phyloP scores from a whole-genome alignment of 73 alveolate genomes.

The Uronychia setigera region DNA sequence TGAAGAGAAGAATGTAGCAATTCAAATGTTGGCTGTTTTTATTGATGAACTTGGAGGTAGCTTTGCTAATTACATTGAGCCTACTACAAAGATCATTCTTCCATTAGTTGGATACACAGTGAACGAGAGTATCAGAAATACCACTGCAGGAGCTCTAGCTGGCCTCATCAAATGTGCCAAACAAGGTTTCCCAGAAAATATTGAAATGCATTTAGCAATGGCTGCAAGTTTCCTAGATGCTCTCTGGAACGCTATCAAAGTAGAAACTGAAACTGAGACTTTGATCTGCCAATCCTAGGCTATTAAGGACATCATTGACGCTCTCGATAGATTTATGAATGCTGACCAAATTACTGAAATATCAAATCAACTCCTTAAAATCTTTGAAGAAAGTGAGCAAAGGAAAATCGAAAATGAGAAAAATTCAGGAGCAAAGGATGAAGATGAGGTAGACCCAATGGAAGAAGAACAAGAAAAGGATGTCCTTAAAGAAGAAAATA shows the following conservation, averaged over 20 bases:
- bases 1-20: slow-evolving; percentile 91
- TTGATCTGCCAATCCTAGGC: slow-evolving; percentile 35
- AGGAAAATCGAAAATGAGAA: slow-evolving; percentile 73
- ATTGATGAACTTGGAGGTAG: slow-evolving; percentile 81
- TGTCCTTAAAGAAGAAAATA: slow-evolving; percentile 71
- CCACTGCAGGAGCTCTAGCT: slow-evolving; percentile 79
- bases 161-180: slow-evolving; percentile 72
- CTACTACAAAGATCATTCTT: slow-evolving; percentile 68
- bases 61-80: slow-evolving; percentile 79
- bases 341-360: slow-evolving; percentile 43
- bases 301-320: slow-evolving; percentile 67
- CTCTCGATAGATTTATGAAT: slow-evolving; percentile 17
- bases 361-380: slow-evolving; percentile 29
- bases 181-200: slow-evolving; percentile 34
- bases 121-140: slow-evolving; percentile 80
- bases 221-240: slow-evolving; percentile 51
- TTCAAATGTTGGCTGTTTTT: slow-evolving; percentile 84
- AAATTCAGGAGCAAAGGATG: slow-evolving; percentile 52
- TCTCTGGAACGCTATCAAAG: slow-evolving; percentile 51
- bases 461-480: slow-evolving; percentile 66
- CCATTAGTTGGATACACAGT: slow-evolving; percentile 70
- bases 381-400: slow-evolving; percentile 71
- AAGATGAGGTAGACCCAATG: slow-evolving; percentile 72
- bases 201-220: slow-evolving; percentile 17
- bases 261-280: slow-evolving; percentile 38